These are phyloP conservation scores for Phytophthora syringae DNA, from an alignment of 352 stramenopile species.

Conservation along the genomic window DNA sequence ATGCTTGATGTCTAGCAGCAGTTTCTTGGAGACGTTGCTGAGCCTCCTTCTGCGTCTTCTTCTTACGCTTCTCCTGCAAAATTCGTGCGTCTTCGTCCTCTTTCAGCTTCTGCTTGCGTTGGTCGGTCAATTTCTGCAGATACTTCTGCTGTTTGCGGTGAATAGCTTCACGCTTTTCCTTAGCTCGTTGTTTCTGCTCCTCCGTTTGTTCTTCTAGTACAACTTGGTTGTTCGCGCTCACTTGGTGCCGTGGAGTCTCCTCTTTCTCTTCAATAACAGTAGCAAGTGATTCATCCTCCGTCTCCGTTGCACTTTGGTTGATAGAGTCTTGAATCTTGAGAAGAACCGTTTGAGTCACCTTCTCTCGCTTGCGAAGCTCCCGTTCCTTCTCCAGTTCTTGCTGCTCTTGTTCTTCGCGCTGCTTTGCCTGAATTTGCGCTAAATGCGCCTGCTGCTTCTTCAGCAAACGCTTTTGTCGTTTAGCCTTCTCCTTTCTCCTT, in stretches of 20 bases:
- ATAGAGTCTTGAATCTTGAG: constrained; percentile 62
- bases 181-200: constrained; percentile 46
- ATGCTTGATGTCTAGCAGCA: constrained; percentile 37
- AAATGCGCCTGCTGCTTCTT: constrained; percentile 68
- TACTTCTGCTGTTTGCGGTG: constrained; percentile 78
- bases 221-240: neutral
- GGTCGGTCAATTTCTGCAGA: constrained; percentile 58
- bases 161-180: constrained; percentile 59
- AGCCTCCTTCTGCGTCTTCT: constrained; percentile 61
- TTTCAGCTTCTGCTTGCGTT: constrained; percentile 72
- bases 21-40: constrained; percentile 63
- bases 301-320: constrained; percentile 23
- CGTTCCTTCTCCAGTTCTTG: constrained; percentile 54
- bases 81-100: constrained; percentile 70
- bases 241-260: constrained; percentile 3
- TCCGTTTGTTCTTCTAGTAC: constrained; percentile 25
- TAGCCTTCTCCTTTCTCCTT: constrained; percentile 45
- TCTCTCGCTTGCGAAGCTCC: constrained; percentile 59
- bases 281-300: constrained; percentile 12
- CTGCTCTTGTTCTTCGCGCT: constrained; percentile 59
- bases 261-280: constrained; percentile 17
- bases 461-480: constrained; percentile 53
- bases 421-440: constrained; percentile 56
- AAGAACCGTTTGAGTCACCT: constrained; percentile 61
- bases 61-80: constrained; percentile 60